Percentiles rank a stretch among this genome's conserved stretches.
Conservation (phyloP, 495 filamentous ascomycete species). For the Aspergillus leporis region DNA sequence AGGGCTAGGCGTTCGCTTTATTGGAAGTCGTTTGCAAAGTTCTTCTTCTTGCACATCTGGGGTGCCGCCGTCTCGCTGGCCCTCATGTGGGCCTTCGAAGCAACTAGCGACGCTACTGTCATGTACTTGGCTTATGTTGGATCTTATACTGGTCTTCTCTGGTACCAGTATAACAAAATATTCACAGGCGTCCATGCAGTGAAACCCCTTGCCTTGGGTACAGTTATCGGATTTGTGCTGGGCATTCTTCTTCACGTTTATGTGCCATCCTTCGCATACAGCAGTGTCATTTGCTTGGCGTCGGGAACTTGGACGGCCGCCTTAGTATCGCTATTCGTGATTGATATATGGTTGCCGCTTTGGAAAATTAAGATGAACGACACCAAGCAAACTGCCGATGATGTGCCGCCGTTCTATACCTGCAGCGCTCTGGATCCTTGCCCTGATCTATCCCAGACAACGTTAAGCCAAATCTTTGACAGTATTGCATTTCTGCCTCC, state of each 20-base stretch:
- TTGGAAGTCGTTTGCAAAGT: constrained; percentile 51
- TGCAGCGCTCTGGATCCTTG: constrained; percentile 49
- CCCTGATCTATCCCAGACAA: constrained; percentile 51
- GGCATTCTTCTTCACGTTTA: constrained; percentile 44
- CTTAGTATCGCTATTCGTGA: neutral
- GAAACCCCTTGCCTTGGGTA: constrained; percentile 49
- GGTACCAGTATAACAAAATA: constrained; percentile 63
- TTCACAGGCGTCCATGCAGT: constrained; percentile 56
- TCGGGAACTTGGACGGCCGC: constrained; percentile 54
- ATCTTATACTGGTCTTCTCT: constrained; percentile 58
- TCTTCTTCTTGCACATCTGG: constrained; percentile 59
- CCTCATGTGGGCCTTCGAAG: constrained; percentile 58
- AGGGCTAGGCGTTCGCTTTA: constrained; percentile 52
- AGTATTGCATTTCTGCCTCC: constrained; percentile 26
- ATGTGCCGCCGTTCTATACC: constrained; percentile 38
- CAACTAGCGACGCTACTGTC: constrained; percentile 37
- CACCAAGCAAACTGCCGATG: neutral
- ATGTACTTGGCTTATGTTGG: constrained; percentile 55
- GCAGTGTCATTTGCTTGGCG: constrained; percentile 50
- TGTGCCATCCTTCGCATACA: constrained; percentile 41
- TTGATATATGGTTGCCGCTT: constrained; percentile 4
- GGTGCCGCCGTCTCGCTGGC: constrained; percentile 49
- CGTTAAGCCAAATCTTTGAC: constrained; percentile 48
- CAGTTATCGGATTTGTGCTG: constrained; percentile 46
- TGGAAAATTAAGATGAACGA: constrained; percentile 13